Conservation (phyloP, 805 yeast genomes). For the Ogataea glucozyma region DNA sequence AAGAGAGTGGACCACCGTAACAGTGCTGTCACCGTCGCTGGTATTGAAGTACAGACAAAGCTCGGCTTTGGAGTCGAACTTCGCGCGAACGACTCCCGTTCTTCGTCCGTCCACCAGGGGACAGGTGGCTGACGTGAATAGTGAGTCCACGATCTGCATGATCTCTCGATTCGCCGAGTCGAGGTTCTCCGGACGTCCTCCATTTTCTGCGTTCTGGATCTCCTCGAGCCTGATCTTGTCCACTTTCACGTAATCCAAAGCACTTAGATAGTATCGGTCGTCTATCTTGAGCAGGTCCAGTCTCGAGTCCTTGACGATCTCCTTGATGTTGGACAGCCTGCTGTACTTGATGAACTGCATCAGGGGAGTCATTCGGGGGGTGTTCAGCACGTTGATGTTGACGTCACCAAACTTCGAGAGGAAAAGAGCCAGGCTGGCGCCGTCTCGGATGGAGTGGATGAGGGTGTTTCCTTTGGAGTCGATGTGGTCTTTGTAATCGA, state of each 20-base stretch:
- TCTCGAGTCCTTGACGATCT: constrained; percentile 50
- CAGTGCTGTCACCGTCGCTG: constrained; percentile 8
- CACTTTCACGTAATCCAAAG: constrained; percentile 49
- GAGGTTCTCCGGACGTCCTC: too few species aligned
- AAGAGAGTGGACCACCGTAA: constrained; percentile 29
- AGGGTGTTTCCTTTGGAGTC: constrained; percentile 76
- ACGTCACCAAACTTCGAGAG: constrained; percentile 39
- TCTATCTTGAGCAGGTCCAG: constrained; percentile 44
- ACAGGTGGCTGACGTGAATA: constrained; percentile 24
- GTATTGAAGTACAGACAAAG: constrained; percentile 30
- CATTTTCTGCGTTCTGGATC: too few species aligned
- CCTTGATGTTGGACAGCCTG: constrained; percentile 57
- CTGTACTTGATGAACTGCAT: constrained; percentile 70
- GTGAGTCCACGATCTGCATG: constrained; percentile 37
- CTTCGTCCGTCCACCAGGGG: constrained; percentile 25
- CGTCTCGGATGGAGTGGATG: constrained; percentile 62
- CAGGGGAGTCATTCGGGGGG: constrained; percentile 64
- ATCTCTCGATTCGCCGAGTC: constrained; percentile 26
- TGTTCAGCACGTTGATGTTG: constrained; percentile 62
- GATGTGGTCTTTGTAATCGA: constrained; percentile 60
- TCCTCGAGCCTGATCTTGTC: constrained; percentile 23
- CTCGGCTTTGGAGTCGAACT: constrained; percentile 30
- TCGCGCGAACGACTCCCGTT: constrained; percentile 39
- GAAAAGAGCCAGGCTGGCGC: constrained; percentile 45
- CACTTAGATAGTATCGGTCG: constrained; percentile 35